Percentiles rank a stretch among this genome's conserved stretches.
Conservation (phyloP, 2,329 filamentous ascomycete genomes). For the Cladophialophora yegresii region DNA sequence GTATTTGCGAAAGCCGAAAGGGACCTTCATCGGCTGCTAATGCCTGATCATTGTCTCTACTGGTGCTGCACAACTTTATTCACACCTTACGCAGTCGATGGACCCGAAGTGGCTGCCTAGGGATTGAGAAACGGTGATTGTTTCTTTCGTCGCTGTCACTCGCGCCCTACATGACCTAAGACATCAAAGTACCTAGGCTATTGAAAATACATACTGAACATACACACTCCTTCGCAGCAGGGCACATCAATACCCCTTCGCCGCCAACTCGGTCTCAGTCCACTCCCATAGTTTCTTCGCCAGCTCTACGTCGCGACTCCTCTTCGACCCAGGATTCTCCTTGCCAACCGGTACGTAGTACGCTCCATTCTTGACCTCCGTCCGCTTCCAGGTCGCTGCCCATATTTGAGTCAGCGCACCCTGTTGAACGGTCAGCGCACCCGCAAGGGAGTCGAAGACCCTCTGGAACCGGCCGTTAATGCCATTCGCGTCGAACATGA, state of each 20-base stretch:
- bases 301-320: slow-evolving; percentile 36
- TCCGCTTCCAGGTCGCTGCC: slow-evolving; percentile 41
- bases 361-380: slow-evolving; percentile 43
- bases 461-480: slow-evolving; percentile 10
- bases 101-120: background rate
- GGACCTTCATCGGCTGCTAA: background rate
- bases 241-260: slow-evolving; percentile 15
- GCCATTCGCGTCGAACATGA: slow-evolving; percentile 14
- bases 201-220: background rate
- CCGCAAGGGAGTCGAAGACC: slow-evolving; percentile 12
- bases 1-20: background rate
- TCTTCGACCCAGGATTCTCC: slow-evolving; percentile 33
- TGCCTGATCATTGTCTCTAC: background rate
- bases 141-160: background rate
- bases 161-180: background rate
- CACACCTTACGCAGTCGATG: background rate
- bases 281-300: slow-evolving; percentile 45
- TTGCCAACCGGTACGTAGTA: slow-evolving; percentile 47
- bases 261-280: slow-evolving; percentile 38
- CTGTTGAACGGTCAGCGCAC: slow-evolving; percentile 38
- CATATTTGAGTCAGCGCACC: slow-evolving; percentile 49
- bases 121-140: background rate
- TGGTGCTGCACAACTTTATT: background rate
- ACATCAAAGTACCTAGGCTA: background rate
- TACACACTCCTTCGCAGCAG: too few relatives aligned